Percentiles rank a stretch among this genome's conserved stretches.
Conservation (phyloP, 2,329 filamentous ascomycete species). For the Colletotrichum sp. region DNA sequence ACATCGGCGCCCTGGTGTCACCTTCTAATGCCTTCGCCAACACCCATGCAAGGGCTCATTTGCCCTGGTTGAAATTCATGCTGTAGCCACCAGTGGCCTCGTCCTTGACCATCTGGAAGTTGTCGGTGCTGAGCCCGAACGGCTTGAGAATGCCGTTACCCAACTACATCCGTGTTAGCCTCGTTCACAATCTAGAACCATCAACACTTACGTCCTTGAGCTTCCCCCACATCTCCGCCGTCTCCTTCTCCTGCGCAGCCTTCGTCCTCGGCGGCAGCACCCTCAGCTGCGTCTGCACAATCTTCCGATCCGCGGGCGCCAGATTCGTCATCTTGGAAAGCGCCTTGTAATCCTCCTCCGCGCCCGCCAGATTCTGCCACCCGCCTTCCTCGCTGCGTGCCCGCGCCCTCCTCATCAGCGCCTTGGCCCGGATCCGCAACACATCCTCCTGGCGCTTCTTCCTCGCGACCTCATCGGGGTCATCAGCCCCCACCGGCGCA, state of each 20-base stretch:
- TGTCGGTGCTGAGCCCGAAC: constrained; percentile 92
- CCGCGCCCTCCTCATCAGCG: constrained; percentile 78
- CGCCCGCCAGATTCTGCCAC: constrained; percentile 81
- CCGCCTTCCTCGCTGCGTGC: constrained; percentile 74
- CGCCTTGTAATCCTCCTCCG: constrained; percentile 79
- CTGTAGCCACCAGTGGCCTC: constrained; percentile 90
- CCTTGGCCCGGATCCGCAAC: constrained; percentile 79
- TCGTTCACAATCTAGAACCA: background rate
- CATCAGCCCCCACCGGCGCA: constrained; percentile 26
- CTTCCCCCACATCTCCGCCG: constrained; percentile 98
- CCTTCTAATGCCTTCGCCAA: fast-evolving
- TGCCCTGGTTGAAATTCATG: constrained; percentile 76
- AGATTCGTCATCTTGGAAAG: constrained; percentile 67
- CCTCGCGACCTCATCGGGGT: constrained; percentile 29
- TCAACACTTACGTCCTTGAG: constrained; percentile 71
- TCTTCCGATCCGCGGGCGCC: constrained; percentile 67
- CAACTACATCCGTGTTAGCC: constrained; percentile 50
- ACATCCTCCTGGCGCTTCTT: constrained; percentile 64
- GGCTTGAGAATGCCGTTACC: constrained; percentile 92
- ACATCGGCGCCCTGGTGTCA: background rate
- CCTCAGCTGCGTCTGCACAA: constrained; percentile 70
- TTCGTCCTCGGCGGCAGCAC: constrained; percentile 73
- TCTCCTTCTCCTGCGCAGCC: constrained; percentile 82
- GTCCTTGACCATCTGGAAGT: constrained; percentile 93
- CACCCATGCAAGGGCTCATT: background rate